These are phyloP conservation scores for Centrapalus pauciflorus DNA, from an alignment of 129 eudicot species.

Conservation along the genomic window DNA sequence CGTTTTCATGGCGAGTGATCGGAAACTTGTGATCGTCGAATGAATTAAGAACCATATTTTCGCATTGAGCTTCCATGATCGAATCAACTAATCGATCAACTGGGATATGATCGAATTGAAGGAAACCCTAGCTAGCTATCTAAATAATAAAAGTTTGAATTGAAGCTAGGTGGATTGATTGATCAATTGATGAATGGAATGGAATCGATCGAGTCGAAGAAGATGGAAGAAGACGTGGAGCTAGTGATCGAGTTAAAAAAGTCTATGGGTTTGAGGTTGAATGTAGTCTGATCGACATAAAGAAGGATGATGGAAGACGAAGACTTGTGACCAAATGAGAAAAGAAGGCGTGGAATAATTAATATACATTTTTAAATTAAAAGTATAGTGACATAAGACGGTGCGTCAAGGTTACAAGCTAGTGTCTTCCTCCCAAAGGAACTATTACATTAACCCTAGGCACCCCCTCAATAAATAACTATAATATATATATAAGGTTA, in stretches of 20 bases:
- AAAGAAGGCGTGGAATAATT: constrained; percentile 10
- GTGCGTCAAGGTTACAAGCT: constrained; percentile 40
- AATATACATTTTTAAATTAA: neutral
- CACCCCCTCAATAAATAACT: too few relatives aligned
- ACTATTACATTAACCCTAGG: neutral
- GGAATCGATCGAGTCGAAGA: neutral
- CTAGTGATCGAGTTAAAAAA: neutral
- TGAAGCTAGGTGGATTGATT: too few relatives aligned
- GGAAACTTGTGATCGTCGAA: constrained; percentile 26
- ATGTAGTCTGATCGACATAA: constrained; percentile 22
- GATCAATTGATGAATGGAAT: too few relatives aligned
- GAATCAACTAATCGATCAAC: neutral
- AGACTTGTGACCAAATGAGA: constrained; percentile 37
- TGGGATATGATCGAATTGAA: neutral
- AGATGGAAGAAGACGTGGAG: neutral
- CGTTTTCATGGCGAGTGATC: constrained; percentile 5
- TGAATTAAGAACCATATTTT: constrained; percentile 26
- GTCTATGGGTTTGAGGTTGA: constrained; percentile 2
- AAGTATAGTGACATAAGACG: constrained; percentile 30
- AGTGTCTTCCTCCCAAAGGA: constrained; percentile 4
- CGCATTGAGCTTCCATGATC: constrained; percentile 28
- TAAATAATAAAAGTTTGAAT: too few relatives aligned
- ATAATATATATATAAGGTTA: too few relatives aligned
- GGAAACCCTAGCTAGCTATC: too few relatives aligned
- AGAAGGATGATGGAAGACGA: constrained; percentile 16